Evolutionary conservation across 164 flowering plant genomes (phyloP).

Genomic region (Hamamelis virginiana): DNA sequence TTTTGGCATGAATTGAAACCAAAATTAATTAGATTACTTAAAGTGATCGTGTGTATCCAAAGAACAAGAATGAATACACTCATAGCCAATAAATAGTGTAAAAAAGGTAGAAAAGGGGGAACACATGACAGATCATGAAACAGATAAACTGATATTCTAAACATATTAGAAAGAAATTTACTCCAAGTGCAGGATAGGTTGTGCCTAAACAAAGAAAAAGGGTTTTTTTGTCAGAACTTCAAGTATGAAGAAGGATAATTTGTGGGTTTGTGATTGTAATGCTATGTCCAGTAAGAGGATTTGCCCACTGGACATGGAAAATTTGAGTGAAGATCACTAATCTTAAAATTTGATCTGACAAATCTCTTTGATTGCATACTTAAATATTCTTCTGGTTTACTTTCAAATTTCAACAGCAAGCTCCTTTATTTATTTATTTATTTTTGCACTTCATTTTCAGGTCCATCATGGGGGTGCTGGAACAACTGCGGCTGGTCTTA

Average conservation of each 20-base stretch:
- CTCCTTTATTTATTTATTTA: neutral
- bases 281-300: neutral
- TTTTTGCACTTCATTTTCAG: conserved; percentile 34
- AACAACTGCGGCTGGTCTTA: conserved; percentile 96
- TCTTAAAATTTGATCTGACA: neutral
- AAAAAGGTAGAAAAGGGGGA: neutral
- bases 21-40: too few relatives aligned
- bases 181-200: too few relatives aligned
- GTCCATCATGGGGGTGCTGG: conserved; percentile 99
- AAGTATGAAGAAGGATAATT: neutral
- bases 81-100: neutral
- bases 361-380: neutral
- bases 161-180: neutral
- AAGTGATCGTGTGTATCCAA: neutral
- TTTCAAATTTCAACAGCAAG: neutral
- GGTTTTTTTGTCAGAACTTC: too few relatives aligned
- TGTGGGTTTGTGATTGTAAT: neutral
- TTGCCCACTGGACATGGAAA: neutral
- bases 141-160: neutral
- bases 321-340: neutral
- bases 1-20: too few relatives aligned
- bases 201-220: too few relatives aligned
- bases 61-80: neutral
- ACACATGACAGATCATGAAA: neutral
- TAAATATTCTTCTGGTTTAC: neutral